These are phyloP conservation scores for Podospora bellae-mahoneyi DNA, from an alignment of 495 filamentous ascomycete genomes.

Conservation along the genomic window DNA sequence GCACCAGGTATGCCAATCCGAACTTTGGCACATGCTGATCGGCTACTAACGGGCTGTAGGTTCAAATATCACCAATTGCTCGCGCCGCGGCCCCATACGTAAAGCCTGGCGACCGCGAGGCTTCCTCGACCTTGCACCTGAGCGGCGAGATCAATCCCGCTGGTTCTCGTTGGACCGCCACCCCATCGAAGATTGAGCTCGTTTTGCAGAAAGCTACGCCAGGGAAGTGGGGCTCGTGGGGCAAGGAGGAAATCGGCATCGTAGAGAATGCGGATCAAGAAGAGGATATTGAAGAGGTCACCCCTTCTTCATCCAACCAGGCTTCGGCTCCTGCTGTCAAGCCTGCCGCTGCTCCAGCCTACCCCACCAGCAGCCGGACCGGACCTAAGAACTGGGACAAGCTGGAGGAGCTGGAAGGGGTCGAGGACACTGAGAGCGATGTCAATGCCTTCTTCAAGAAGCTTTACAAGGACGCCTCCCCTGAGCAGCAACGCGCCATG, in stretches of 20 bases:
- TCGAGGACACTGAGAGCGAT: conserved; percentile 63
- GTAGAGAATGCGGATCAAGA: neutral
- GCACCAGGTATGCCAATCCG: conserved; percentile 25
- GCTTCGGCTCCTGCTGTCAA: neutral
- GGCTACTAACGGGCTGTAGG: conserved; percentile 19
- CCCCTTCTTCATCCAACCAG: neutral
- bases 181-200: conserved; percentile 82
- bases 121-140: conserved; percentile 62
- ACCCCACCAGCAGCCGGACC: conserved; percentile 82
- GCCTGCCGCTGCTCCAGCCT: conserved; percentile 50
- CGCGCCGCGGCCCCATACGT: conserved; percentile 29
- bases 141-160: conserved; percentile 61
- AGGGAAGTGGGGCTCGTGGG: conserved; percentile 69
- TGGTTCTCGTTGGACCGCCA: conserved; percentile 58
- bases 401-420: conserved; percentile 50
- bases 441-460: conserved; percentile 89
- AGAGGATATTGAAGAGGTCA: neutral
- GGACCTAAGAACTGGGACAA: conserved; percentile 95
- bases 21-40: neutral
- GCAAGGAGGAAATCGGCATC: conserved; percentile 27
- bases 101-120: conserved; percentile 28
- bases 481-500: conserved; percentile 86
- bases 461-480: conserved; percentile 73
- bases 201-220: conserved; percentile 62
- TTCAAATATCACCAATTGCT: conserved; percentile 27